Conservation (phyloP, 1,139 yeast species). For the Arxiozyma heterogenica region DNA sequence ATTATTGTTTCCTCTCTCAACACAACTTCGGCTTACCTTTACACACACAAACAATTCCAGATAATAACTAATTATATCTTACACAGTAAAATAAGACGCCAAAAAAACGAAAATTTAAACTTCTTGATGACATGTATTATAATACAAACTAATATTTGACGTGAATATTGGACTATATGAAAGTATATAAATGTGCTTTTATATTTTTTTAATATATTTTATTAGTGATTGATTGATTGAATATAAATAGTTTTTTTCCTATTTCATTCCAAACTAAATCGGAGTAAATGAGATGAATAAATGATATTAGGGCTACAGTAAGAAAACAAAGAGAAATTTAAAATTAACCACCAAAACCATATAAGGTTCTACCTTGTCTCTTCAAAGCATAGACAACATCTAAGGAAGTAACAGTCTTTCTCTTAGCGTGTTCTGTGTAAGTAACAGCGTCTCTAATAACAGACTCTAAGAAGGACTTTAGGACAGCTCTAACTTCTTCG, state of each 20-base stretch:
- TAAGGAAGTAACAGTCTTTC: conserved; percentile 98
- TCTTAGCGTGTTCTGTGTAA: conserved; percentile 99
- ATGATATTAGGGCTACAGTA: not conserved
- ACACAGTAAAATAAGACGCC: no score
- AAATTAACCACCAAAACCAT: conserved; percentile 97
- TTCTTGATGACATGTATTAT: not conserved
- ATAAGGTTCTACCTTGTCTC: conserved; percentile 99
- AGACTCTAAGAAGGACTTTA: conserved; percentile 91
- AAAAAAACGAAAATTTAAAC: not conserved
- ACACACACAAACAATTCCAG: no score
- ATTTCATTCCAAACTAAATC: not conserved
- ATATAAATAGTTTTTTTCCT: not conserved
- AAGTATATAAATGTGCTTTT: conserved; percentile 1
- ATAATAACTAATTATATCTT: no score
- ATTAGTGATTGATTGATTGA: not conserved
- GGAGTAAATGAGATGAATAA: not conserved
- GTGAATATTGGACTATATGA: conserved; percentile 2
- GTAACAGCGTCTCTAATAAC: conserved; percentile 99
- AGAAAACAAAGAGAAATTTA: not conserved
- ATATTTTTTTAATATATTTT: not conserved
- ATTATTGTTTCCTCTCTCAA: no score
- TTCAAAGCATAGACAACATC: conserved; percentile 98
- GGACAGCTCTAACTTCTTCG: conserved; percentile 97
- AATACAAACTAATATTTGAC: conserved; percentile 1
- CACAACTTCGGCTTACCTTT: no score